Evolutionary conservation across 306 rosid species (phyloP), one percentile per base, ranked within the genome.

Genomic region (Amphicarpaea edgeworthii): DNA sequence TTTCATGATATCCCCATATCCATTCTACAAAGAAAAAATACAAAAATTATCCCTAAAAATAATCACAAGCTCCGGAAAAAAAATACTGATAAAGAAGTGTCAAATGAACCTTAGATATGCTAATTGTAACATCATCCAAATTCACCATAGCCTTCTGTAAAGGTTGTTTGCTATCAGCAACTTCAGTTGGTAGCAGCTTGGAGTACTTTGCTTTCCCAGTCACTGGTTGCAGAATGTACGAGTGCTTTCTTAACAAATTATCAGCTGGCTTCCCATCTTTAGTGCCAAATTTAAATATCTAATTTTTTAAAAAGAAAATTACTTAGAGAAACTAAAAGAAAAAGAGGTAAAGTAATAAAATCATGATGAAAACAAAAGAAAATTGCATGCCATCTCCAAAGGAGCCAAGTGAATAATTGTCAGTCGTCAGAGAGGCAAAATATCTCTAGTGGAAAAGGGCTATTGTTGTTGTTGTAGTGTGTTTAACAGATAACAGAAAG

Each of bases 41-140:
- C 23, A 32, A 49, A 57, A 70, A 7, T 63, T 72, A 73, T 74
- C 75, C 65, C 43, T 54, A 40, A 49, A 78, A 69, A 70, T 12
- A 47, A 34, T 47, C 47, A 76, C 65, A 68, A 60, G 42, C 43
- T 61, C 55, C 3, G 21, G 40, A 63, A 68, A 53, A 23, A 50
- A 70, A 59, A 43, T 59, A 55, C 74, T 3, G 58, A 43, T 28
- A 45, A 49, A 34, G 34, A 64, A 70, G 7, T 5, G 49, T 38
- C 66, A 76, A 68, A 73, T 62, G 79, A 80, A 95, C 99, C 99
- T 95, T 90, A 30, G 92, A 85, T 81, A 95, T 87, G 86, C 97
- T 85, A 16, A 95, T 85, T 68, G 97, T 95, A 83, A 95, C 97
- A 72, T 95, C 97, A 82, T 95, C 97, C 88, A 95, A 85, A 87